These are phyloP conservation scores for Pythium apleroticum DNA, from an alignment of 352 stramenopile species.

Conservation along the genomic window DNA sequence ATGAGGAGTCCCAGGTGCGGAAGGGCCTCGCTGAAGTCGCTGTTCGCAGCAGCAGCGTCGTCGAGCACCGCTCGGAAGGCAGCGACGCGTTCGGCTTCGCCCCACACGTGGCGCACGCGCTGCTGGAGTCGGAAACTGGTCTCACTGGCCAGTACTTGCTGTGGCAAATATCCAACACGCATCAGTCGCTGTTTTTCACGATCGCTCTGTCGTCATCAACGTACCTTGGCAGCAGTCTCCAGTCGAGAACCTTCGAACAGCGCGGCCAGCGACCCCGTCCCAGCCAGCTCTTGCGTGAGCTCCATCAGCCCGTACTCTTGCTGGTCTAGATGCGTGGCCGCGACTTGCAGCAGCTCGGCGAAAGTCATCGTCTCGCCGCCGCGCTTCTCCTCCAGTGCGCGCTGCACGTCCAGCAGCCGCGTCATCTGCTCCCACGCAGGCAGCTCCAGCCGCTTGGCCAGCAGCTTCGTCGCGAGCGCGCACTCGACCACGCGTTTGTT, in stretches of 20 bases:
- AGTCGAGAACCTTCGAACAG: conserved; percentile 40
- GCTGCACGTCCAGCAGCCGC: conserved; percentile 44
- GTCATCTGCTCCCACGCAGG: conserved; percentile 49
- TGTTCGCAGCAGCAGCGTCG: conserved; percentile 5
- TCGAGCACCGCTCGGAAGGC: conserved; percentile 39
- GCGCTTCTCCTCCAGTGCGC: conserved; percentile 14
- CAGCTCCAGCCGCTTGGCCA: conserved; percentile 46
- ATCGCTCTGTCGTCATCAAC: too few species aligned
- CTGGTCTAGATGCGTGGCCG: conserved; percentile 19
- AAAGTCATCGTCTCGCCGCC: conserved; percentile 13
- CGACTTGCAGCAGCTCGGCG: conserved; percentile 33
- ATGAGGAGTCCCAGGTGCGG: conserved; percentile 64
- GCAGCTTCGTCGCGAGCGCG: conserved; percentile 65
- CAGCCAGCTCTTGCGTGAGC: conserved; percentile 31
- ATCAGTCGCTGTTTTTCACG: too few species aligned
- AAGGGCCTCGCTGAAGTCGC: not conserved
- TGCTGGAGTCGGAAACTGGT: conserved; percentile 51
- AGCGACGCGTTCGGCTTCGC: conserved; percentile 61
- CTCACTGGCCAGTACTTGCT: conserved; percentile 6
- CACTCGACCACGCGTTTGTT: conserved; percentile 87
- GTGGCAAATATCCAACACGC: too few species aligned
- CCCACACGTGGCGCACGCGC: conserved; percentile 65
- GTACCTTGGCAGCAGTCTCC: conserved; percentile 35
- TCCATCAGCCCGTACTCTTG: conserved; percentile 34
- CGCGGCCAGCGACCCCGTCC: conserved; percentile 12